Percentiles rank a stretch among this genome's conserved stretches.
Evolutionary conservation across 2,329 filamentous ascomycete genomes (phyloP).

Genomic region (Trichophyton verrucosum): DNA sequence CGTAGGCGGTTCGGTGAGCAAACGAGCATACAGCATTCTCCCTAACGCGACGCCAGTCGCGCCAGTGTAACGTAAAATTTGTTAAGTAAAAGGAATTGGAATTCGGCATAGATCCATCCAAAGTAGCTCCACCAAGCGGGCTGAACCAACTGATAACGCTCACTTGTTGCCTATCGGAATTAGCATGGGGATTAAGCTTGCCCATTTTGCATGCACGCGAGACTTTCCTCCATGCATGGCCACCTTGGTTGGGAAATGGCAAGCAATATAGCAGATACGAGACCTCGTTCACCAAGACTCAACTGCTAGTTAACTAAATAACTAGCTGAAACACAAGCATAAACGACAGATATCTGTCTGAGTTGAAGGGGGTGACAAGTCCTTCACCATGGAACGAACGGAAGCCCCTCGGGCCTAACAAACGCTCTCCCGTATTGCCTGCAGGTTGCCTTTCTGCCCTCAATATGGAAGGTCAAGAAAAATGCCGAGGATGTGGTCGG

Average conservation of each 20-base stretch:
- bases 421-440: not conserved
- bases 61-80: conserved; percentile 3
- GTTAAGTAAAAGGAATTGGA: not conserved
- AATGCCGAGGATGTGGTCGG: not conserved
- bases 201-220: not conserved
- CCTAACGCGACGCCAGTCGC: not conserved
- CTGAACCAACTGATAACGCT: not conserved
- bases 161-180: not conserved
- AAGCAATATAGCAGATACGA: not conserved
- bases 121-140: not conserved
- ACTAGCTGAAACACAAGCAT: not conserved
- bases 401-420: not conserved
- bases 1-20: not conserved
- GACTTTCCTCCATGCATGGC: not conserved
- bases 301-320: not conserved
- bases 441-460: not conserved
- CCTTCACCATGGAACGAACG: not conserved
- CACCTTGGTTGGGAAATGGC: not conserved
- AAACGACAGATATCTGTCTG: not conserved
- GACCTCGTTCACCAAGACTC: not conserved
- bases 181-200: not conserved
- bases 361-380: no score
- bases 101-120: not conserved
- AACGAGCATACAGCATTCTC: not conserved
- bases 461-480: not conserved